Percentiles rank a stretch among this genome's conserved stretches.
phyloP scores from a whole-genome alignment of 2,329 filamentous ascomycete genomes.

The Gliomastix tumulicola region DNA sequence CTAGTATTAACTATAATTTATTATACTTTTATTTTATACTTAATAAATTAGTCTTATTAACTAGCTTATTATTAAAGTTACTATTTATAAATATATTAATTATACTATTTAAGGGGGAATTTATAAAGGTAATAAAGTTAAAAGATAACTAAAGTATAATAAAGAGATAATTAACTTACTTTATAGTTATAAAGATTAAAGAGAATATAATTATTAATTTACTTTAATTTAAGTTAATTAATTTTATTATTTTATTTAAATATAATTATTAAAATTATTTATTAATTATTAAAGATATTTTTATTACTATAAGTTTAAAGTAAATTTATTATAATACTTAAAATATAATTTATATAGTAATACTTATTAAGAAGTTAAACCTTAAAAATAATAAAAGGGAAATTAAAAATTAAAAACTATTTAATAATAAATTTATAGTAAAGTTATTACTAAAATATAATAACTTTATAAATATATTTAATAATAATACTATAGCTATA shows the following conservation, averaged over 20 bases:
- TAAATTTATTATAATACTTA: not conserved
- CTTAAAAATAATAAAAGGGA: not conserved
- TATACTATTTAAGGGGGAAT: not conserved
- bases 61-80: not conserved
- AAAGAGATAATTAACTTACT: not conserved
- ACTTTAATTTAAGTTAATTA: conserved; percentile 1
- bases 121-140: not conserved
- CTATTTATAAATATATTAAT: not conserved
- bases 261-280: conserved; percentile 1
- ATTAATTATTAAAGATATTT: not conserved
- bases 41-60: not conserved
- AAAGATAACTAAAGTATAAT: not conserved
- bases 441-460: too few species aligned
- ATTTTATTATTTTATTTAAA: conserved; percentile 1
- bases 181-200: not conserved
- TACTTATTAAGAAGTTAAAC: not conserved
- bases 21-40: not conserved
- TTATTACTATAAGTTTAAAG: not conserved
- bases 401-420: not conserved
- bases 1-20: not conserved
- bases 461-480: not conserved
- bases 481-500: not conserved
- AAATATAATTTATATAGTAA: not conserved
- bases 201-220: not conserved
- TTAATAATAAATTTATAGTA: not conserved